Conservation (phyloP, 805 yeast genomes). For the Diddensiella transvaalensis region DNA sequence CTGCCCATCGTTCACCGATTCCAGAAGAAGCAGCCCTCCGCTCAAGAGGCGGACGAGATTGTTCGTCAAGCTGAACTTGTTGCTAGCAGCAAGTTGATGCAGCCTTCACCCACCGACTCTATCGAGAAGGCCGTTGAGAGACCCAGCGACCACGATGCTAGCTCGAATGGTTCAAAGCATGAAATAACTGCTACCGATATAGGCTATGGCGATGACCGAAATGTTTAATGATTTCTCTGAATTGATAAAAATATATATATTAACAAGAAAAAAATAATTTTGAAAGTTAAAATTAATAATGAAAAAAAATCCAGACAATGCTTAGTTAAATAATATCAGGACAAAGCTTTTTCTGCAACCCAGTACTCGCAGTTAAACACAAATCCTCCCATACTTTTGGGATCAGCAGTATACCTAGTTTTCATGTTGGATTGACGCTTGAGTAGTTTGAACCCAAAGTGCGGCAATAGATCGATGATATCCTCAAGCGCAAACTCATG, state of each 20-base stretch:
- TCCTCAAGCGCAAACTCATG: constrained; percentile 60
- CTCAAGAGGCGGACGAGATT: constrained; percentile 21
- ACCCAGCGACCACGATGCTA: background rate
- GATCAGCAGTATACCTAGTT: constrained; percentile 50
- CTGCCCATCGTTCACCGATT: constrained; percentile 53
- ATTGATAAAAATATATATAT: no score
- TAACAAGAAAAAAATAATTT: no score
- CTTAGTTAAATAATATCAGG: no score
- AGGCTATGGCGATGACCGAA: background rate
- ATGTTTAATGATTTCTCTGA: background rate
- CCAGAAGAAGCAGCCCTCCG: constrained; percentile 38
- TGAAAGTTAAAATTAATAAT: no score
- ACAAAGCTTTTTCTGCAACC: constrained; percentile 56
- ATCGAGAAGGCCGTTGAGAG: background rate
- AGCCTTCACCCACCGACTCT: background rate
- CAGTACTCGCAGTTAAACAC: constrained; percentile 63
- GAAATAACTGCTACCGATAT: background rate
- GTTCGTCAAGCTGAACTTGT: constrained; percentile 22
- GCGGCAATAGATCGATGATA: constrained; percentile 42
- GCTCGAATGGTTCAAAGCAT: background rate
- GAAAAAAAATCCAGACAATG: no score
- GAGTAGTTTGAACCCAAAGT: constrained; percentile 50
- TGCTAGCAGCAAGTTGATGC: constrained; percentile 13
- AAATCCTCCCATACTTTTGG: constrained; percentile 49
- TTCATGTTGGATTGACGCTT: constrained; percentile 43